phyloP scores from a whole-genome alignment of 805 yeast genomes.

The Martiniozyma abietophila region DNA sequence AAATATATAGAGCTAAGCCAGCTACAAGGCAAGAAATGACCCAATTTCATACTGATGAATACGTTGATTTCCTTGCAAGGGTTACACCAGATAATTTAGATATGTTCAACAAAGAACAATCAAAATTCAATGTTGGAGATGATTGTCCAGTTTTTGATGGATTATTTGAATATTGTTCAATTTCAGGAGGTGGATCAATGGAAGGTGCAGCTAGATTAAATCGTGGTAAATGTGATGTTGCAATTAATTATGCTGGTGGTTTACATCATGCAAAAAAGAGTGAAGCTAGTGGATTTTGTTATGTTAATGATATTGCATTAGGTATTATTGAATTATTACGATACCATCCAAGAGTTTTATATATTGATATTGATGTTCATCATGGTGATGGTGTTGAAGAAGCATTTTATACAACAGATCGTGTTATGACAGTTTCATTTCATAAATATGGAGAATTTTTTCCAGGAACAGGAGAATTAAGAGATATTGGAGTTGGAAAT shows the following conservation, averaged over 20 bases:
- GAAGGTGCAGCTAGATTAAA: conserved; percentile 83
- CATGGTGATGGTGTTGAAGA: conserved; percentile 96
- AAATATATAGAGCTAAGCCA: conserved; percentile 92
- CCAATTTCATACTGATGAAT: conserved; percentile 96
- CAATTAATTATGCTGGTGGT: conserved; percentile 92
- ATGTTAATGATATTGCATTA: conserved; percentile 80
- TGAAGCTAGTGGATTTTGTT: conserved; percentile 87
- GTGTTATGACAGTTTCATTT: conserved; percentile 85
- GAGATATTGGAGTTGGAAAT: conserved; percentile 75
- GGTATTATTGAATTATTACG: conserved; percentile 73
- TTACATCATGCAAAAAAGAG: conserved; percentile 87
- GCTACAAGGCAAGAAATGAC: conserved; percentile 98
- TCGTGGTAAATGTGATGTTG: conserved; percentile 79
- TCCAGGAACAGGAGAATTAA: conserved; percentile 86
- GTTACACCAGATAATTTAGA: conserved; percentile 91
- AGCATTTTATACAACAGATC: conserved; percentile 83
- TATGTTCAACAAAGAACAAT: conserved; percentile 77
- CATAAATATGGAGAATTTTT: conserved; percentile 90
- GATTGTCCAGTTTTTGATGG: conserved; percentile 85
- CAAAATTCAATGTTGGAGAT: conserved; percentile 92
- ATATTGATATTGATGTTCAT: conserved; percentile 85
- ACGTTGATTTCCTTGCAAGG: conserved; percentile 82
- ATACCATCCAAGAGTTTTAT: conserved; percentile 76
- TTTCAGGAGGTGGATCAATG: conserved; percentile 82
- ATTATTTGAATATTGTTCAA: conserved; percentile 62